Evolutionary conservation across 495 filamentous ascomycete genomes (phyloP), one percentile per base, ranked within the genome.

Genomic region (Talaromyces trachyspermus): DNA sequence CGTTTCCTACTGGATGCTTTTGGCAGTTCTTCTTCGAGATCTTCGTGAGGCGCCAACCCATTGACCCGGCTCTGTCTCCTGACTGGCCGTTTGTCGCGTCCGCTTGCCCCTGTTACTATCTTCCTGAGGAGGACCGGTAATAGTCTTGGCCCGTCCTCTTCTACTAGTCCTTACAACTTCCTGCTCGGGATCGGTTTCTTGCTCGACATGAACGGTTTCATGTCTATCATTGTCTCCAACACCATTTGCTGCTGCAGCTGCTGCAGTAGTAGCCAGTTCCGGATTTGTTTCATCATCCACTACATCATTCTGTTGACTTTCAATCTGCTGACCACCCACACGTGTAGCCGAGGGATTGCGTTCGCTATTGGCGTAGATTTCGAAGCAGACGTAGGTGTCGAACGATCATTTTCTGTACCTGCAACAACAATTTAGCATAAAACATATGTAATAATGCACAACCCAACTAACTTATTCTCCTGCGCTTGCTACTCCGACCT

Each of bases 401-500:
- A 7, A 25, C 26, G 29, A 6, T 24, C 44, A 36, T 46, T 37
- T 18, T 5, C 25, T 2, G 27, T 24, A 18, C 30, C 44, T 46
- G 26, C 11, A 36, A 35, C 17, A 10, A 35, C 17, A 10, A 10
- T 24, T 46, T 12, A 46, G 30, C 29, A 46, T 8, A 22, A 25
- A 10, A 9, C 10, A 22, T 5, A 4, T 4, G 30, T 24, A 35
- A 6, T 3, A 2, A 7, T 24, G 9, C 2, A 15, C 2, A 23
- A 7, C 14, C 7, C 4, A 2, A 56, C 61, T n/a, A 22, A 65
- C 62, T 54, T 20, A 65, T 52, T 48, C 51, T 62, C 29, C 58
- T 56, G 43, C 60, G 51, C 50, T 65, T 65, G 19, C 40, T 54
- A 43, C 51, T 54, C 7, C 53, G 60, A 11, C 46, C 54, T 9